Evolutionary conservation across 2,329 filamentous ascomycete genomes (phyloP).

Genomic region (Botrytis fragariae): DNA sequence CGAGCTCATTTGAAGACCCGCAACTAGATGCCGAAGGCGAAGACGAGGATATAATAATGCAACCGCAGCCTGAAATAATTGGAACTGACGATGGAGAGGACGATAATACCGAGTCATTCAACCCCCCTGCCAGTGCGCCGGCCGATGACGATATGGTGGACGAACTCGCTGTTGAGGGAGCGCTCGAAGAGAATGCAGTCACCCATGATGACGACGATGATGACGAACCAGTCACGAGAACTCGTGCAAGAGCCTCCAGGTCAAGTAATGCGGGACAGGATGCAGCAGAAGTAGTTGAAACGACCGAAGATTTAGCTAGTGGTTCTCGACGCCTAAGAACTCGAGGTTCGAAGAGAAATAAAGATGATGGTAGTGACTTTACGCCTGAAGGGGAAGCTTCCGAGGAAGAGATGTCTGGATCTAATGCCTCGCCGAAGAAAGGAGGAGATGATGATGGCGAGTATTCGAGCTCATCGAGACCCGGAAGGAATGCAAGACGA

Average conservation of each 20-base stretch:
- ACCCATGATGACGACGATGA: conserved; percentile 35
- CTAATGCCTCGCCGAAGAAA: conserved; percentile 39
- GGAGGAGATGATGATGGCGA: conserved; percentile 48
- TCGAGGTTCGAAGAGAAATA: conserved; percentile 33
- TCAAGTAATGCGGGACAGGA: conserved; percentile 40
- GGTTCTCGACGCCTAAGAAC: conserved; percentile 35
- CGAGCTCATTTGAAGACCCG: conserved; percentile 35
- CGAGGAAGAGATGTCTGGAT: conserved; percentile 49
- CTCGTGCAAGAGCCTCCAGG: conserved; percentile 40
- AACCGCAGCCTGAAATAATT: conserved; percentile 8
- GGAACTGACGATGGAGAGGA: conserved; percentile 20
- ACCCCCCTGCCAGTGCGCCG: conserved; percentile 18
- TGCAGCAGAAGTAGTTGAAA: conserved; percentile 52
- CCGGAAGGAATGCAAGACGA: conserved; percentile 45
- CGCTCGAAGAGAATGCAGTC: conserved; percentile 19
- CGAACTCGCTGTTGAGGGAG: conserved; percentile 22
- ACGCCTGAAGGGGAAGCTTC: conserved; percentile 45
- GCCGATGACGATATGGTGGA: conserved; percentile 27
- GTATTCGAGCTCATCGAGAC: conserved; percentile 49
- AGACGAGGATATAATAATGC: conserved; percentile 15
- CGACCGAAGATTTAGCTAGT: conserved; percentile 37
- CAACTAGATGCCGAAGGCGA: conserved; percentile 28
- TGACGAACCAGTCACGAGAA: conserved; percentile 40
- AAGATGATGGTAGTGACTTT: conserved; percentile 38
- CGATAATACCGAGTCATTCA: conserved; percentile 16